Percentiles rank a stretch among this genome's conserved stretches.
These are phyloP conservation scores for Heteromeles arbutifolia DNA, from an alignment of 306 rosid genomes.

Conservation along the genomic window DNA sequence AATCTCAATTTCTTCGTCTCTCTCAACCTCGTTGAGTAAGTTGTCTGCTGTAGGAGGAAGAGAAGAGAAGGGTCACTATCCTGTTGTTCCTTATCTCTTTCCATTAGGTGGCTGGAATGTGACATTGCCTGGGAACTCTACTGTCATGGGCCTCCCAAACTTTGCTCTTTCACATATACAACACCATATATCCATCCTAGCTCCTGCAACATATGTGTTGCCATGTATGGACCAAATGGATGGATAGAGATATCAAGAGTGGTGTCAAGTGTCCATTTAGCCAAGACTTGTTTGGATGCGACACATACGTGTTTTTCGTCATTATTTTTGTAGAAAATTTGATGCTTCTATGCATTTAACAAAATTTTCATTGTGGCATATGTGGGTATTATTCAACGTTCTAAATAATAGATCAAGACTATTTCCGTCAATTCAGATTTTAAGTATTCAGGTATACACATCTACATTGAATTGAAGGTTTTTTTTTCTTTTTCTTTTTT, in stretches of 20 bases:
- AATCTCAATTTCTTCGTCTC: too few relatives aligned
- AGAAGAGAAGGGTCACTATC: slow-evolving; percentile 49
- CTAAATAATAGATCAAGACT: neutral
- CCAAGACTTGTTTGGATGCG: slow-evolving; percentile 23
- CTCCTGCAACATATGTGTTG: slow-evolving; percentile 8
- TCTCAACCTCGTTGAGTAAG: slow-evolving; percentile 12
- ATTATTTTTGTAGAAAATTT: slow-evolving; percentile 6
- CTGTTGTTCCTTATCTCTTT: slow-evolving; percentile 49
- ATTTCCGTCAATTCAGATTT: neutral
- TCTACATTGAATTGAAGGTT: neutral
- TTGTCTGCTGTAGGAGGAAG: slow-evolving; percentile 19
- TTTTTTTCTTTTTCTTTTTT: too few relatives aligned
- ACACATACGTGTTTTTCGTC: slow-evolving; percentile 12
- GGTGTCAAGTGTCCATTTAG: slow-evolving; percentile 27
- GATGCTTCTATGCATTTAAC: slow-evolving; percentile 2
- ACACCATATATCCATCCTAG: neutral
- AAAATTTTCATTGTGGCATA: neutral
- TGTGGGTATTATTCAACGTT: neutral
- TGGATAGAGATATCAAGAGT: neutral
- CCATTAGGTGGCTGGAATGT: slow-evolving; percentile 45
- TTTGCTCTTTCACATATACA: slow-evolving; percentile 15
- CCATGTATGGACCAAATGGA: slow-evolving; percentile 32
- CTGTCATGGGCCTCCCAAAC: slow-evolving; percentile 33
- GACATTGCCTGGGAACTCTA: slow-evolving; percentile 47
- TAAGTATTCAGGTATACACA: neutral